Conservation (phyloP, 1,139 yeast genomes). For the Pneumocystis canis region DNA sequence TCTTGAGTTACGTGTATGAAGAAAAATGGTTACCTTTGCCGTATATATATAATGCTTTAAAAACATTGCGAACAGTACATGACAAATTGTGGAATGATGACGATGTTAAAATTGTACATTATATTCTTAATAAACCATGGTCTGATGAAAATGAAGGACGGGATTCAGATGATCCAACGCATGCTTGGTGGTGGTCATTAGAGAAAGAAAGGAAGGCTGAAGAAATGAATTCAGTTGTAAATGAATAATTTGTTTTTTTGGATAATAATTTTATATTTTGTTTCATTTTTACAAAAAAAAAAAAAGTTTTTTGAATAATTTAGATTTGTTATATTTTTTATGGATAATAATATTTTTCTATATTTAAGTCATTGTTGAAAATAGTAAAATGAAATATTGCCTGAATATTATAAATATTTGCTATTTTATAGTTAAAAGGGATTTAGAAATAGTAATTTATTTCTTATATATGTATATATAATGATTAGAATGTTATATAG, state of each 20-base stretch:
- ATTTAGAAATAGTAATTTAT: no score
- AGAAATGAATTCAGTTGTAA: neutral
- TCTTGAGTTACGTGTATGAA: conserved; percentile 37
- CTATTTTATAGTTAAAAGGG: neutral
- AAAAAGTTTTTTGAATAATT: no score
- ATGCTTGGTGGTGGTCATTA: conserved; percentile 28
- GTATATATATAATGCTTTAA: conserved; percentile 39
- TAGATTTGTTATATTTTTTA: no score
- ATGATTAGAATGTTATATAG: no score
- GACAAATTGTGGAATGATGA: conserved; percentile 32
- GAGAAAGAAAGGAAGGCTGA: conserved; percentile 17
- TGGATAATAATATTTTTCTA: no score
- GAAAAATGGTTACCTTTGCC: conserved; percentile 37
- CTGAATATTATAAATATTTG: neutral
- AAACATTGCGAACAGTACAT: conserved; percentile 34
- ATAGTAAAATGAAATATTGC: no score
- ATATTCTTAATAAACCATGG: conserved; percentile 45
- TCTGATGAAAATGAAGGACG: conserved; percentile 21
- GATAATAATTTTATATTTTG: neutral
- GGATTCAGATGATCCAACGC: conserved; percentile 21
- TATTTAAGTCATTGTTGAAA: no score
- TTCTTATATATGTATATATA: no score
- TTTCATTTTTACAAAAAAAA: neutral
- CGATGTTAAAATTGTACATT: conserved; percentile 40
- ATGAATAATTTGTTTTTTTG: neutral